Conservation (phyloP, 2,329 filamentous ascomycete genomes). For the Ceratocystis smalleyi region DNA sequence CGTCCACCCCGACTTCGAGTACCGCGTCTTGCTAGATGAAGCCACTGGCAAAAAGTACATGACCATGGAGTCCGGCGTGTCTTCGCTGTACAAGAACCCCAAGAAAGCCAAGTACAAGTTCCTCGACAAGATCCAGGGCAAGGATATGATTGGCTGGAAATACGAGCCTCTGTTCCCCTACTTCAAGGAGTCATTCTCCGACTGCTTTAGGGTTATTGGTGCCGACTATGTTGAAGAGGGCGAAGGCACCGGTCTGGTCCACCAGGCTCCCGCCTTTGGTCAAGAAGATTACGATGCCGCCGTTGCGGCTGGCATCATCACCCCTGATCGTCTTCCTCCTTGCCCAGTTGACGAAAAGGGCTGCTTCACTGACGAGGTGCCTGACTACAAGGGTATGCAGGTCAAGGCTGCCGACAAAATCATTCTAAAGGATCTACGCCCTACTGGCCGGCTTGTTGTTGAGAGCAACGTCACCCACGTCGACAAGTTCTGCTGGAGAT, state of each 20-base stretch:
- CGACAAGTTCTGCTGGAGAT: constrained; percentile 22
- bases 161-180: constrained; percentile 60
- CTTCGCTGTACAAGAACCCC: constrained; percentile 58
- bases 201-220: constrained; percentile 51
- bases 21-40: constrained; percentile 56
- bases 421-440: constrained; percentile 21
- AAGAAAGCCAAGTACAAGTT: constrained; percentile 65
- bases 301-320: constrained; percentile 48
- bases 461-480: constrained; percentile 20
- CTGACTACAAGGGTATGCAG: constrained; percentile 20
- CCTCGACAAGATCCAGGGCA: constrained; percentile 50
- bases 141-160: constrained; percentile 53
- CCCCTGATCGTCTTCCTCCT: constrained; percentile 44
- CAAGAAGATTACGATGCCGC: constrained; percentile 62
- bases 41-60: constrained; percentile 51
- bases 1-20: constrained; percentile 62
- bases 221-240: constrained; percentile 57
- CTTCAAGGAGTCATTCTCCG: constrained; percentile 55
- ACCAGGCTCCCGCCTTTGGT: constrained; percentile 60
- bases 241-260: constrained; percentile 59
- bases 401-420: constrained; percentile 21
- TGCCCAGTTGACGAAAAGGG: constrained; percentile 50
- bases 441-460: constrained; percentile 19
- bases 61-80: constrained; percentile 49
- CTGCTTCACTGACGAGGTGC: constrained; percentile 20